Base-by-base conservation (phyloP, 345 rosid species). In the Diplotaxis tenuifolia region DNA sequence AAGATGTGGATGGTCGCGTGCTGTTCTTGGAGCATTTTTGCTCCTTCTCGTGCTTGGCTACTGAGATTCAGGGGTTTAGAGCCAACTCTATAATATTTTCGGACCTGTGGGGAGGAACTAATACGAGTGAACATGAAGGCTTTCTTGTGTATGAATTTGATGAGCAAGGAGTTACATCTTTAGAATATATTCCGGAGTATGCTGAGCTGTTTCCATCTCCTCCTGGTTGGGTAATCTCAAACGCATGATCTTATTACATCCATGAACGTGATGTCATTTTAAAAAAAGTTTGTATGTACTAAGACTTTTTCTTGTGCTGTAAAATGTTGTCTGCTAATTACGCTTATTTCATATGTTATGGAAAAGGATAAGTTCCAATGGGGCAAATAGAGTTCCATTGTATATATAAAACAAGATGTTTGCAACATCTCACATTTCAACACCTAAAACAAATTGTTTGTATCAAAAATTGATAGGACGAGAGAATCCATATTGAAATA, bases 11-110 rank as follows among this genome's bases (percentile, higher is more conserved):
- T 15, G 79, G 68, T 52, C 62, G 42, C 0, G 64, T 75, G 3
- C 40, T 75, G 64, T 75, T 75, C 25, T 67, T 75, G 47, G 62
- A 55, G 9, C 23, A 18, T 0, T 11, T 27, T 40, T 64, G 71
- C 23, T 40, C 71, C 0, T 73, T 73, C 34, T 65, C 77, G 0
- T 73, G 71, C 34, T 65, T 65, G 65, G 23, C 77, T 65, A 73
- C 9, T 38, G 58, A 56, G 47, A 65, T 73, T 73, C 65, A 62
- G 9, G 71, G 70, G 1, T 22, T 73, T 42, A 56, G 28, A 9
- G 65, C 23, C 1, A 73, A 73, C 32, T 55, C 71, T 27, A 54
- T 53, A 19, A 52, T 53, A 27, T 20, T 53, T 53, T 0, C 6
- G 27, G 57, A 53, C 57, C 28, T 20, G n/a, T 53, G n/a, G 27